A percentile compares a stretch with the other conserved stretches of the same genome.
These are phyloP conservation scores for Globisporangium canariense DNA, from an alignment of 352 stramenopile species.

Conservation along the genomic window DNA sequence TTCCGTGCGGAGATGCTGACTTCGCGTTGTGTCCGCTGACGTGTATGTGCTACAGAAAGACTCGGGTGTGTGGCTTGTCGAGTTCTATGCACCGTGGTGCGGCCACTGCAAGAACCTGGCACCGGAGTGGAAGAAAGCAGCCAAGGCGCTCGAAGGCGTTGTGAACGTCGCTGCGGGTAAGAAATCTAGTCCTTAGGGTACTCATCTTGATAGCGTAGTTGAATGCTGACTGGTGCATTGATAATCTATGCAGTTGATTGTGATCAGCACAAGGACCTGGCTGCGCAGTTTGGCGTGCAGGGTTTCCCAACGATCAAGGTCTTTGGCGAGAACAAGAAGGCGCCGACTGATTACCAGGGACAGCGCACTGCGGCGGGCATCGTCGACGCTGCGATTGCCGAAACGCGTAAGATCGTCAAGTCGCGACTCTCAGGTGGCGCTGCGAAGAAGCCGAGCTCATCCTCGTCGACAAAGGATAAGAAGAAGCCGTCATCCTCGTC, in stretches of 20 bases:
- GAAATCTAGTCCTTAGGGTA: neutral
- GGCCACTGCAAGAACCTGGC: constrained; percentile 93
- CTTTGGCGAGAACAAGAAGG: constrained; percentile 83
- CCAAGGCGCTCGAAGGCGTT: constrained; percentile 83
- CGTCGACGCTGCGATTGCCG: constrained; percentile 74
- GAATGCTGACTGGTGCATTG: neutral
- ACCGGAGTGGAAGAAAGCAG: constrained; percentile 91
- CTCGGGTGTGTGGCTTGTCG: constrained; percentile 89
- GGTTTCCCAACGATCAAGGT: constrained; percentile 95
- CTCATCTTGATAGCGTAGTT: neutral
- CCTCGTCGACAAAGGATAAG: constrained; percentile 32
- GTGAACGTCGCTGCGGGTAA: constrained; percentile 85
- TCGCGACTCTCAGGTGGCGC: constrained; percentile 61
- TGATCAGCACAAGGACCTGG: constrained; percentile 78
- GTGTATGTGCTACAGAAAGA: constrained; percentile 36
- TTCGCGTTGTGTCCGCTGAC: neutral
- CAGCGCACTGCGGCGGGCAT: constrained; percentile 82
- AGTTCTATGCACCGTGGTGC: constrained; percentile 95
- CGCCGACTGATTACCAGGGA: constrained; percentile 74
- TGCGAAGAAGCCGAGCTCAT: constrained; percentile 35
- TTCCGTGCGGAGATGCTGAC: neutral
- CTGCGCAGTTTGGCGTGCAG: constrained; percentile 84
- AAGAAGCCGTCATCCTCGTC: constrained; percentile 30
- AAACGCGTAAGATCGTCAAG: constrained; percentile 76
- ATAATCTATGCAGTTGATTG: constrained; percentile 50